Conservation (phyloP, 768 basidiomycete species). For the Guyanaporus albipodus region DNA sequence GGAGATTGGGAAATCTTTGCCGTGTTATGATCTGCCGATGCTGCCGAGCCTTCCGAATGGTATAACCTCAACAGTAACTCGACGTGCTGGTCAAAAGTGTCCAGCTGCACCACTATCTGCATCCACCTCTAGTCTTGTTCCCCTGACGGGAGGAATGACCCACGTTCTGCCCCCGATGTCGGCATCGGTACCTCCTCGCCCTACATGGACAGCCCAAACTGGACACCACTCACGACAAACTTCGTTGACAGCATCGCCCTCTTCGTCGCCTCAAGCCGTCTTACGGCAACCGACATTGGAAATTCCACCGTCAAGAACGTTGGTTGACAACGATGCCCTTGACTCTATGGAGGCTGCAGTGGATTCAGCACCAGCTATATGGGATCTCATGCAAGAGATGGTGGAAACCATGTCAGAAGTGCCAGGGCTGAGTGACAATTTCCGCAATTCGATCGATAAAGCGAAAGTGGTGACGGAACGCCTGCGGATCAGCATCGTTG, state of each 20-base stretch:
- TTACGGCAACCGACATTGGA: conserved; percentile 39
- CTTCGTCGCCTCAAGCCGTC: conserved; percentile 30
- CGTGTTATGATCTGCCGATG: conserved; percentile 50
- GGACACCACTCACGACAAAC: conserved; percentile 39
- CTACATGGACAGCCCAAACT: conserved; percentile 7
- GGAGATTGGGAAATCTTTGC: conserved; percentile 76
- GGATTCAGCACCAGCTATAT: conserved; percentile 74
- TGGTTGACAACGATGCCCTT: conserved; percentile 76
- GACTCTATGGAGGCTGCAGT: conserved; percentile 77
- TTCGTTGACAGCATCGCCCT: conserved; percentile 39
- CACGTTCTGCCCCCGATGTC: conserved; percentile 8
- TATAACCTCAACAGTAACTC: conserved; percentile 30
- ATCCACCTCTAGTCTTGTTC: conserved; percentile 17
- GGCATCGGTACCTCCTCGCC: conserved; percentile 12
- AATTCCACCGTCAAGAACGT: conserved; percentile 51
- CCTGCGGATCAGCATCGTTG: conserved; percentile 54
- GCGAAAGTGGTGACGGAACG: conserved; percentile 64
- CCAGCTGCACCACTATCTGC: conserved; percentile 36
- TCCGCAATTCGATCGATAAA: conserved; percentile 51
- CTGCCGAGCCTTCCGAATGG: conserved; percentile 26
- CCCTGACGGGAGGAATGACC: conserved; percentile 6
- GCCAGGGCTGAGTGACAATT: conserved; percentile 38
- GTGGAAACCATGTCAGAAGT: conserved; percentile 56
- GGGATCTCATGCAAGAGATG: conserved; percentile 75
- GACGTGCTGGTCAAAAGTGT: conserved; percentile 51